These are phyloP conservation scores for Trapa incisa DNA, from an alignment of 345 rosid genomes.

Conservation along the genomic window DNA sequence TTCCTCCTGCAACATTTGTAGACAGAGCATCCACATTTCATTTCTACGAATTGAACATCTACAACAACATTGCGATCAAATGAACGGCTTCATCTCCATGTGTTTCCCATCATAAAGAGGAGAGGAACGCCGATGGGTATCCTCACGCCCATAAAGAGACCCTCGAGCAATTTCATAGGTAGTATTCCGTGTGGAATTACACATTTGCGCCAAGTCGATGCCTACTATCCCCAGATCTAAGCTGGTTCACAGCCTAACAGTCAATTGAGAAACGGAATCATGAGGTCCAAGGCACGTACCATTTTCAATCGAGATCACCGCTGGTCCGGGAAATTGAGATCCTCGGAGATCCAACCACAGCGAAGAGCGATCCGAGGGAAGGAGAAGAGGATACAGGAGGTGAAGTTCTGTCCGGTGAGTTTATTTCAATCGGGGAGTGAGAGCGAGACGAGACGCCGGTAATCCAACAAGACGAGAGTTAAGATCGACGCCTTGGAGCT, in stretches of 20 bases:
- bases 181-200: not conserved
- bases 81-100: not conserved
- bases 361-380: not conserved
- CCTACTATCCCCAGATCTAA: constrained; percentile 7
- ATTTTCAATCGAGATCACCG: constrained; percentile 4
- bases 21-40: constrained; percentile 1
- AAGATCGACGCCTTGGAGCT: not conserved
- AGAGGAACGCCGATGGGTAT: not conserved
- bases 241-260: not conserved
- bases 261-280: constrained; percentile 5
- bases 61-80: not conserved
- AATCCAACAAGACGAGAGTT: constrained; percentile 3
- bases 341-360: not conserved
- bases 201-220: not conserved
- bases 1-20: not conserved
- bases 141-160: not conserved
- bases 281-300: not conserved
- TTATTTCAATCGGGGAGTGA: not conserved
- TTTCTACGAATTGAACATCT: not conserved
- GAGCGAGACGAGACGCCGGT: not conserved
- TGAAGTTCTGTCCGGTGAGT: not conserved
- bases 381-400: not conserved
- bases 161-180: not conserved
- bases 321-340: not conserved
- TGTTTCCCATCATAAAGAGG: not conserved